Percentiles rank a stretch among this genome's conserved stretches.
Conservation (phyloP, 2,329 filamentous ascomycete species). For the Arthrobotrys pseudoclavata region DNA sequence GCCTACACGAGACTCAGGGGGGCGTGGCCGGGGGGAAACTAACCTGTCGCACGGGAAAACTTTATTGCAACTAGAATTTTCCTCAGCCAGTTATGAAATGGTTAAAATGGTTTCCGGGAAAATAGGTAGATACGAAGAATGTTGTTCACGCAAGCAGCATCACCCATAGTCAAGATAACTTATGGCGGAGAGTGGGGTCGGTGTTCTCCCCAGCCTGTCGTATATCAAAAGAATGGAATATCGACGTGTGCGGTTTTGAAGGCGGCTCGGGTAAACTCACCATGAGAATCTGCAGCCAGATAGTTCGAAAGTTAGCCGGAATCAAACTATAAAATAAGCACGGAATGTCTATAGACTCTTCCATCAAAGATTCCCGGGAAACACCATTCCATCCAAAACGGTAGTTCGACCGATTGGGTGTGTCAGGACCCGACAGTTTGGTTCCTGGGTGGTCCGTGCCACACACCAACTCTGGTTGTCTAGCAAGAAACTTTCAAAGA, state of each 20-base stretch:
- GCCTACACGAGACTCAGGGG: neutral
- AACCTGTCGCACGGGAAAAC: slow-evolving; percentile 73
- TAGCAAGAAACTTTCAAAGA: slow-evolving; percentile 27
- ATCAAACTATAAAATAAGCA: slow-evolving; percentile 29
- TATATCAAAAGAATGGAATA: slow-evolving; percentile 42
- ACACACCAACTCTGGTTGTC: slow-evolving; percentile 30
- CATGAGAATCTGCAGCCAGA: slow-evolving; percentile 58
- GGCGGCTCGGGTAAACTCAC: slow-evolving; percentile 60
- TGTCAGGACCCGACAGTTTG: slow-evolving; percentile 58
- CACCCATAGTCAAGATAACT: slow-evolving; percentile 17
- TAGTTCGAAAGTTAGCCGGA: slow-evolving; percentile 34
- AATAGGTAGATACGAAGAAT: slow-evolving; percentile 29
- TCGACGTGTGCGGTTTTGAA: slow-evolving; percentile 22
- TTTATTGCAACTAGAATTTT: slow-evolving; percentile 72
- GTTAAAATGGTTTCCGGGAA: slow-evolving; percentile 22
- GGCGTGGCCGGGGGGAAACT: slow-evolving; percentile 58
- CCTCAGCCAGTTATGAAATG: slow-evolving; percentile 60
- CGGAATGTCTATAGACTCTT: slow-evolving; percentile 27
- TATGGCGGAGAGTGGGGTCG: slow-evolving; percentile 2
- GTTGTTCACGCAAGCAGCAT: slow-evolving; percentile 37
- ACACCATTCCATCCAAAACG: slow-evolving; percentile 44
- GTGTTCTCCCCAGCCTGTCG: slow-evolving; percentile 34
- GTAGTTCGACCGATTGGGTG: slow-evolving; percentile 55
- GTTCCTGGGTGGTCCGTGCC: slow-evolving; percentile 59
- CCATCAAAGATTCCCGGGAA: slow-evolving; percentile 23